Percentiles rank a stretch among this genome's conserved stretches.
phyloP scores from a whole-genome alignment of 75 land plant genomes.

The Isoetes taiwanensis region DNA sequence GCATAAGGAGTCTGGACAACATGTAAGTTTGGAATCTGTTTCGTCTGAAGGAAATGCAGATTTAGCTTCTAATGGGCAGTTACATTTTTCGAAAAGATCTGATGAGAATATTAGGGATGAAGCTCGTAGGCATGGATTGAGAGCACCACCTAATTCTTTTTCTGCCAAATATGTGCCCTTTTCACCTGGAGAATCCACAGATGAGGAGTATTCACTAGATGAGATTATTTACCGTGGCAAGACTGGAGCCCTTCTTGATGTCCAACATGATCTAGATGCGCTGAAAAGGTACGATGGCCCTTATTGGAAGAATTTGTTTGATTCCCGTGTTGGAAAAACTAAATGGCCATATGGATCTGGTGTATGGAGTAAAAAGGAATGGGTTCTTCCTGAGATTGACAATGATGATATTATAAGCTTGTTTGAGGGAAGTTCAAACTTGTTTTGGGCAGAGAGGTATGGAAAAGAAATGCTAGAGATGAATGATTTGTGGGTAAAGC shows the following conservation, averaged over 20 bases:
- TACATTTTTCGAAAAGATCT: no score
- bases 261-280: constrained; percentile 71
- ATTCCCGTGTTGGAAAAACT: constrained; percentile 80
- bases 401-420: constrained; percentile 67
- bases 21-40: no score
- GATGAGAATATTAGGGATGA: constrained; percentile 23
- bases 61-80: no score
- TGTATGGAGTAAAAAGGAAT: constrained; percentile 84
- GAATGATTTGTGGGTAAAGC: constrained; percentile 91
- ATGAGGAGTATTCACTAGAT: constrained; percentile 72
- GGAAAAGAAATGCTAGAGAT: constrained; percentile 18
- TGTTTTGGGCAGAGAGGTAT: background rate
- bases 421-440: constrained; percentile 43
- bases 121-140: constrained; percentile 21
- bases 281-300: constrained; percentile 44
- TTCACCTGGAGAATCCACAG: constrained; percentile 16
- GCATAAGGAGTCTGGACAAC: no score
- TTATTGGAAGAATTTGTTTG: constrained; percentile 69
- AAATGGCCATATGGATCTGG: constrained; percentile 95
- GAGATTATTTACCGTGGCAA: constrained; percentile 73
- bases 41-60: no score
- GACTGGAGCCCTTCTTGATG: constrained; percentile 75
- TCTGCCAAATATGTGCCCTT: constrained; percentile 90
- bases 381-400: constrained; percentile 48
- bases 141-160: constrained; percentile 22